These are phyloP conservation scores for Withania somnifera DNA, from an alignment of 305 asterid genomes.

Conservation along the genomic window DNA sequence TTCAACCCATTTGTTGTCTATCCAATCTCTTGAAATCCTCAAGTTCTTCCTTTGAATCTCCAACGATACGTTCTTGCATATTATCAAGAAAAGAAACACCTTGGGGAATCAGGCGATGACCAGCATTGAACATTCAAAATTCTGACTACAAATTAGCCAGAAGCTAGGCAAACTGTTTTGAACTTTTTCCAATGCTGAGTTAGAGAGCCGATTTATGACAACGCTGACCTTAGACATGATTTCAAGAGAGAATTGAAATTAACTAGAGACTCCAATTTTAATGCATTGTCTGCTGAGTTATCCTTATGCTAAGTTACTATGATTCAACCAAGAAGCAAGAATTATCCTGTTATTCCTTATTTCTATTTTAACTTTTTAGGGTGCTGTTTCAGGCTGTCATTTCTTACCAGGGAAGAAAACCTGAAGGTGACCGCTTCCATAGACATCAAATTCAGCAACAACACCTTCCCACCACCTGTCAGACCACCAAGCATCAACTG, in stretches of 20 bases:
- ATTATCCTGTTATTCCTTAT: not conserved
- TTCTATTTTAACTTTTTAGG: not conserved
- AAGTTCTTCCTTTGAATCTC: constrained; percentile 18
- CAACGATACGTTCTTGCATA: constrained; percentile 39
- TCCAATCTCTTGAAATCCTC: constrained; percentile 53
- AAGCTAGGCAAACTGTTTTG: not conserved
- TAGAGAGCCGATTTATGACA: not conserved
- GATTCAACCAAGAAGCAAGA: not conserved
- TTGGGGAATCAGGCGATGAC: not conserved
- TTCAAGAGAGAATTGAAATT: not conserved
- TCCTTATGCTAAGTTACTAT: not conserved
- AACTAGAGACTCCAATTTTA: not conserved
- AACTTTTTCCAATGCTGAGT: not conserved
- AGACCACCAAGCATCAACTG: constrained; percentile 61
- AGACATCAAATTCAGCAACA: constrained; percentile 20
- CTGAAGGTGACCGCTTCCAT: constrained; percentile 13
- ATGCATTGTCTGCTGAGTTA: not conserved
- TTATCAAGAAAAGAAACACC: not conserved
- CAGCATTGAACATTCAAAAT: not conserved
- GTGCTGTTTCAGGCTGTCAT: not conserved
- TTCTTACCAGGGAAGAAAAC: constrained; percentile 49
- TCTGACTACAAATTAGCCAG: not conserved
- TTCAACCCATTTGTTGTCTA: constrained; percentile 32
- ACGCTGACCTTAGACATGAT: not conserved
- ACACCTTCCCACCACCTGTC: constrained; percentile 78